phyloP scores from a whole-genome alignment of 1,139 yeast genomes.

The Debaryomyces fabryi region DNA sequence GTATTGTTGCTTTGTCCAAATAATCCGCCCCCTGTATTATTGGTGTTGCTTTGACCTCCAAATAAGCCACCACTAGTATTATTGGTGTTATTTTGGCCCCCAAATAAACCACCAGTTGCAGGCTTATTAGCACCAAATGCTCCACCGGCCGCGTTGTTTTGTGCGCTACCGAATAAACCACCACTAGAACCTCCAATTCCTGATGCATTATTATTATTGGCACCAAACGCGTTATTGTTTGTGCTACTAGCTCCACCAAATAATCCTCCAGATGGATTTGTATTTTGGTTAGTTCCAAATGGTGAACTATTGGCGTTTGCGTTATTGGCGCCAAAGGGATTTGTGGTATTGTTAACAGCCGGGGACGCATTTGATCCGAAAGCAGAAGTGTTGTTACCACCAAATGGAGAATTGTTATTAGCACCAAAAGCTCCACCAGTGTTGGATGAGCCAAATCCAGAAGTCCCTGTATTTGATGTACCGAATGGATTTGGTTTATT shows the following conservation, averaged over 20 bases:
- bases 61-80: conserved; percentile 23
- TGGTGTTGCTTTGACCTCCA: conserved; percentile 16
- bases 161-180: conserved; percentile 17
- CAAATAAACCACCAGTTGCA: conserved; percentile 5
- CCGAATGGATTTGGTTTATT: conserved; percentile 15
- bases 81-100: conserved; percentile 6
- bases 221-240: conserved; percentile 13
- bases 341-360: background rate
- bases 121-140: conserved; percentile 16
- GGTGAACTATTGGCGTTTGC: conserved; percentile 16
- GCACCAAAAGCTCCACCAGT: conserved; percentile 20
- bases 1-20: conserved; percentile 11
- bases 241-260: conserved; percentile 14
- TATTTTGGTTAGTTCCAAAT: conserved; percentile 19
- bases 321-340: conserved; percentile 28
- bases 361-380: conserved; percentile 22
- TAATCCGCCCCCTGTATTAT: conserved; percentile 8
- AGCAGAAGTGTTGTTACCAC: conserved; percentile 18
- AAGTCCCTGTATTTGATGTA: conserved; percentile 21
- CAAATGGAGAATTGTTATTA: conserved; percentile 9
- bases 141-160: conserved; percentile 5
- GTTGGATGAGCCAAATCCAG: conserved; percentile 22
- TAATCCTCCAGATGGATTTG: conserved; percentile 14
- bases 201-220: conserved; percentile 11
- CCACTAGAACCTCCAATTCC: conserved; percentile 21